Base-by-base conservation (phyloP, 768 basidiomycete species). In the Trametes punicea region DNA sequence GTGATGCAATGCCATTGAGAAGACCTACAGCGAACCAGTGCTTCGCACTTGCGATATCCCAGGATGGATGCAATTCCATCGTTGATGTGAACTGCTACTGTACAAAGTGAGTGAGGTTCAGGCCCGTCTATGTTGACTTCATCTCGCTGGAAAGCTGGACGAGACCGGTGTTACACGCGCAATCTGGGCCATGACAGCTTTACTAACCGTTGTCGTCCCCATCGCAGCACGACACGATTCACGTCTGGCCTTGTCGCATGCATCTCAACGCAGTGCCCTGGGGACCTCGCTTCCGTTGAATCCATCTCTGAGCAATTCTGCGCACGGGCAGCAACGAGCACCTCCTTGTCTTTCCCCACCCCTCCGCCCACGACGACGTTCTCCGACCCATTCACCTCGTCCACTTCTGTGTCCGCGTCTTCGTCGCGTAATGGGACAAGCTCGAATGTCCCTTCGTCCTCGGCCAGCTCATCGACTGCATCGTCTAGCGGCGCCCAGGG, bases 21-120 rank as follows among this genome's bases (percentile, higher is more conserved):
- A 15, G 5, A 0, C 33, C 13, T 46, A 29, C 48, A 82, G 81
- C 81, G 10, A 71, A 72, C 29, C 66, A 71, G 36, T 83, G 81
- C 59, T 67, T 82, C 3, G 70, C 69, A 7, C 54, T 69, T 1
- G 73, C 76, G 1, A 71, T 75, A 6, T 65, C 73, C 2, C 56
- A 62, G 2, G 72, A 73, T 0, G 76, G 74, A 36, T 82, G 81
- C 65, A 57, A 69, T 5, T 78, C 75, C 53, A 59, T 81, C 25
- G 68, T 72, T 11, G 75, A 76, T 6, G 76, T 81, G 29, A 71
- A 77, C 51, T 83, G 81, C 61, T 83, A 74, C 62, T 82, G 81
- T 55, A 74, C 31, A 51, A 67, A 63, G 56, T 73, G 58, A 41
- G 45, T 56, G 20, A 25, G 5, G 11, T 27, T 8, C 27, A 33